Conservation (phyloP, 805 yeast species). For the Kazachstania bromeliacearum region DNA sequence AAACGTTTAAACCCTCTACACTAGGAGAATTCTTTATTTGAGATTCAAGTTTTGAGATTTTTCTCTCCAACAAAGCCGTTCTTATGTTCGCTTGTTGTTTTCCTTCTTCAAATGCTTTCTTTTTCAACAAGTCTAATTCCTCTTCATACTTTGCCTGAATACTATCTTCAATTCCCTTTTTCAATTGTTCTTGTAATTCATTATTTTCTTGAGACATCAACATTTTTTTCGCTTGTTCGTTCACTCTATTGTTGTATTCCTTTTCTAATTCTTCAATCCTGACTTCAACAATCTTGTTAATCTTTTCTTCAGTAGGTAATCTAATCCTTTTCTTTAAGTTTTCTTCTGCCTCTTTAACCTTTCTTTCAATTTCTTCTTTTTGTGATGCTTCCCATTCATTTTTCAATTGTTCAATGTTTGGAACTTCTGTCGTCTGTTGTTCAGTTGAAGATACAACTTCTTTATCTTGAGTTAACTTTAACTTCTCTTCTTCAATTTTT, state of each 20-base stretch:
- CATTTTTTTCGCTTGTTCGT: constrained; percentile 7
- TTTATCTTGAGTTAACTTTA: too few relatives aligned
- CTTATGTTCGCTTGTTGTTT: constrained; percentile 16
- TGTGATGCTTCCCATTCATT: constrained; percentile 32
- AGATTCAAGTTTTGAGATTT: constrained; percentile 21
- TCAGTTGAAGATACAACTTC: constrained; percentile 5
- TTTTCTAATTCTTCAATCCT: constrained; percentile 20
- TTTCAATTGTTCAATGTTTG: constrained; percentile 10
- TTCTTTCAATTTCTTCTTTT: constrained; percentile 19
- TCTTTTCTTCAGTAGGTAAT: constrained; percentile 35
- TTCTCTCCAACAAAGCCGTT: constrained; percentile 21
- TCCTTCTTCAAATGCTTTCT: constrained; percentile 19
- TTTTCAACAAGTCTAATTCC: constrained; percentile 6
- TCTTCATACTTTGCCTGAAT: constrained; percentile 7
- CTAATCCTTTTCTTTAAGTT: constrained; percentile 41
- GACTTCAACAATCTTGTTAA: constrained; percentile 41
- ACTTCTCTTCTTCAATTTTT: constrained; percentile 9
- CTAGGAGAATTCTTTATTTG: neutral
- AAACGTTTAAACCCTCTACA: neutral
- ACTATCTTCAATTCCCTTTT: constrained; percentile 11
- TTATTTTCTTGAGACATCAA: constrained; percentile 4
- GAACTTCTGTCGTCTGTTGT: neutral
- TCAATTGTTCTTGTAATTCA: constrained; percentile 5
- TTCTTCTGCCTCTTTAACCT: constrained; percentile 32
- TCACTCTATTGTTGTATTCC: constrained; percentile 7